Percentiles rank a stretch among this genome's conserved stretches.
Conservation (phyloP, 805 yeast genomes). For the Yarrowia alimentaria region DNA sequence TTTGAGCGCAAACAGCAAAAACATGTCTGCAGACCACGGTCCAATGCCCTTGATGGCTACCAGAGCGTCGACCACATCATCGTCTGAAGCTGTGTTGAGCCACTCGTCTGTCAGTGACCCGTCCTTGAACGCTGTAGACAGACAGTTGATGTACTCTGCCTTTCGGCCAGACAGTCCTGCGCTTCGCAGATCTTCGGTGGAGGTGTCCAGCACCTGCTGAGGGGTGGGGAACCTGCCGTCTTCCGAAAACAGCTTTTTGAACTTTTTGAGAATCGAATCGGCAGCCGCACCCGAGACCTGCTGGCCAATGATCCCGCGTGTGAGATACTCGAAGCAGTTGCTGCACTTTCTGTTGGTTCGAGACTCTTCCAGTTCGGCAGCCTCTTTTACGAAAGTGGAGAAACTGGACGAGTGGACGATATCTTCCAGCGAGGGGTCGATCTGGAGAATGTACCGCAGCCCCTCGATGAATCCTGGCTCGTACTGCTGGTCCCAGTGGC, state of each 20-base stretch:
- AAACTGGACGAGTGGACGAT: conserved; percentile 37
- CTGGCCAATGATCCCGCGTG: conserved; percentile 39
- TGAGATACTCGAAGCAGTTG: conserved; percentile 29
- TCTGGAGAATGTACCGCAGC: conserved; percentile 38
- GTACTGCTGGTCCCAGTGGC: conserved; percentile 32
- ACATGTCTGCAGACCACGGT: conserved; percentile 88
- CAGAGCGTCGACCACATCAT: conserved; percentile 39
- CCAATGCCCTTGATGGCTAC: conserved; percentile 41
- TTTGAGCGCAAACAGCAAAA: conserved; percentile 64
- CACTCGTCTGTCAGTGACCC: conserved; percentile 36
- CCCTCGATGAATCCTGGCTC: conserved; percentile 41
- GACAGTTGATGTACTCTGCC: conserved; percentile 66
- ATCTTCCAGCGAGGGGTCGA: conserved; percentile 44
- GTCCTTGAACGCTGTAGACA: conserved; percentile 39
- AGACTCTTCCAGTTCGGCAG: conserved; percentile 4
- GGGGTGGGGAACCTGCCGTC: conserved; percentile 53
- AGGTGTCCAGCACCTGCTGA: conserved; percentile 43
- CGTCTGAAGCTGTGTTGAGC: conserved; percentile 34
- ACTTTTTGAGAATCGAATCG: conserved; percentile 52
- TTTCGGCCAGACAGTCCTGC: conserved; percentile 73
- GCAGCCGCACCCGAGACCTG: conserved; percentile 70
- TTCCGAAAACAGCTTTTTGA: conserved; percentile 41
- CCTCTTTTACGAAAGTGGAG: conserved; percentile 34
- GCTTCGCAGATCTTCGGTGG: conserved; percentile 51
- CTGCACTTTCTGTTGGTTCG: conserved; percentile 10